These are phyloP conservation scores for Eucalyptus marginata DNA, from an alignment of 345 rosid species.

Conservation along the genomic window DNA sequence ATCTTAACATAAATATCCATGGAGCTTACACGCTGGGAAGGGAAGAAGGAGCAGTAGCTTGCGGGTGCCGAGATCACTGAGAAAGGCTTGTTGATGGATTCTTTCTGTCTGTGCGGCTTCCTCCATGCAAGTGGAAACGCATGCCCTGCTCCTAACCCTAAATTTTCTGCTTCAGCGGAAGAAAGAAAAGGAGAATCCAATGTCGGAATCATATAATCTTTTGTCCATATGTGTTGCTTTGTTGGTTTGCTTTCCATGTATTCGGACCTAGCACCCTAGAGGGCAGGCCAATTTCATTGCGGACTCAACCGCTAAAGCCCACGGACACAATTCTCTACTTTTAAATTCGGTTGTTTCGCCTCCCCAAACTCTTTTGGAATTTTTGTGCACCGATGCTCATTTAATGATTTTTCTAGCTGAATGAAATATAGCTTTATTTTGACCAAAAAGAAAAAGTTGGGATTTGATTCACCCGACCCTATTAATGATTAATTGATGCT, in stretches of 20 bases:
- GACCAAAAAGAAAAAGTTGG: no score
- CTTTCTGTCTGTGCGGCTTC: neutral
- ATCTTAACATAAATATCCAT: neutral
- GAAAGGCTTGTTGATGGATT: neutral
- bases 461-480: no score
- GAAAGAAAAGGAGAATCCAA: neutral
- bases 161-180: neutral
- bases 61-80: neutral
- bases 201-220: neutral
- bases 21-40: neutral
- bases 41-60: neutral
- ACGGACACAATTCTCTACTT: no score
- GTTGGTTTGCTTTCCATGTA: no score
- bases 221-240: neutral
- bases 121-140: neutral
- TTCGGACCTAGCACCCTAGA: neutral
- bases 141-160: neutral
- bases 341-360: rapidly evolving
- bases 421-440: no score
- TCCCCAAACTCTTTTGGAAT: no score
- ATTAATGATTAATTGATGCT: no score
- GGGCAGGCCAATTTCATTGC: neutral
- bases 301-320: no score
- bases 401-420: no score
- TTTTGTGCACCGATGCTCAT: no score